Base-by-base conservation (phyloP, 306 rosid species). In the Canavalia gladiata region DNA sequence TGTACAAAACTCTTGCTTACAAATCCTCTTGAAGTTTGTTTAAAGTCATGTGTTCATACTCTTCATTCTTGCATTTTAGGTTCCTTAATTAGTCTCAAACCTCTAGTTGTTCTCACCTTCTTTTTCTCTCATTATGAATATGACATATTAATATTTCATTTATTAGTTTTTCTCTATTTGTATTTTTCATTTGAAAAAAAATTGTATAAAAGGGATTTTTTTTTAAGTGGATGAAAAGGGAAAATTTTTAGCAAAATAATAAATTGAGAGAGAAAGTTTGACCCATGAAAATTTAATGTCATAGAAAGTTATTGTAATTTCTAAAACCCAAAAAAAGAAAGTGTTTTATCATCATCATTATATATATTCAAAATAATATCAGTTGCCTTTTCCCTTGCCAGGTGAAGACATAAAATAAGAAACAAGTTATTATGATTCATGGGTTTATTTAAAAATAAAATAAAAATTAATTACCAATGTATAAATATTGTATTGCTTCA, bases 21-120 rank as follows among this genome's bases (percentile, higher is more conserved):
- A 31, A 3, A 65, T 68, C 8, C 37, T 55, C 65, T 28, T 67
- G 72, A 69, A 68, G 50, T 59, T 70, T 77, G 59, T 68, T 70
- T 71, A 42, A 51, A 83, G 75, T 54, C 51, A 78, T 47, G 66
- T 35, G 18, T 74, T 54, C 62, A 63, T 63, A 50, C 35, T 37
- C 74, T 81, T 89, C 55, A 72, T 71, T 34, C 50, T 68, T 80
- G 28, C 75, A 68, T 78, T 35, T 10, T 54, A 64, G 55, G 41
- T 76, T 41, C 29, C 63, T 60, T 47, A 49, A 57, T 29, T 59
- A 33, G 11, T 65, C 51, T 37, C 29, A 64, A 51, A 45, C 29
- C 30, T 1, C 50, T 54, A 9, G 43, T 49, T 29, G 59, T 64
- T 46, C 31, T 76, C 41, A 49, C 30, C 13, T 63, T 55, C 25